Evolutionary conservation across 768 basidiomycete genomes (phyloP), one percentile per base, ranked within the genome.

Genomic region (Kondoa subrosea): DNA sequence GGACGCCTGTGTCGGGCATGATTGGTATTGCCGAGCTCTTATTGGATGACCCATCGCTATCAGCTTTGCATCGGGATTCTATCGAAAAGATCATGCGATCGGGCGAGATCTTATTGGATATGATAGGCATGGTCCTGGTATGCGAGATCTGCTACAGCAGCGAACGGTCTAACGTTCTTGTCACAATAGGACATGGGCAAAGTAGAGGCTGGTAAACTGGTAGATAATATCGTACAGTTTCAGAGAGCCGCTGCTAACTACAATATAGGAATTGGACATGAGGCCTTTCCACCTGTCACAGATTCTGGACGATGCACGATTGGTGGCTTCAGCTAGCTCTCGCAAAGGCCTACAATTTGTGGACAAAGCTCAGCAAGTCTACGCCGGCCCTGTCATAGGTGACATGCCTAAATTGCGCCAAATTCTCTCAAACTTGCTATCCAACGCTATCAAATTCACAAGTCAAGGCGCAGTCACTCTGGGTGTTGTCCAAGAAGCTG

Each of bases 151-250:
- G n/a, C n/a, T n/a, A n/a, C n/a, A n/a, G n/a, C n/a, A n/a, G n/a
- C n/a, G n/a, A n/a, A n/a, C n/a, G n/a, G n/a, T n/a, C n/a, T n/a
- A n/a, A n/a, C n/a, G n/a, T n/a, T n/a, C n/a, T n/a, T n/a, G n/a
- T n/a, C n/a, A n/a, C n/a, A n/a, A n/a, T n/a, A 50, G 40, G 73
- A 74, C 67, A 40, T 74, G 0, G 68, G 71, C 26, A 74, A 74
- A 33, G 70, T 72, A 50, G 73, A 74, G 31, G 67, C 68, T 2
- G 71, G 71, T 33, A 64, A 71, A 26, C 66, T 74, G 15, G n/a
- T n/a, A n/a, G n/a, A n/a, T n/a, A n/a, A n/a, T n/a, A n/a, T n/a
- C n/a, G n/a, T n/a, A n/a, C n/a, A n/a, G n/a, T n/a, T n/a, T n/a
- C n/a, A n/a, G n/a, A n/a, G n/a, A n/a, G n/a, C n/a, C n/a, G n/a